phyloP scores from a whole-genome alignment of 2,329 filamentous ascomycete species.

The Penicillium nordicum region DNA sequence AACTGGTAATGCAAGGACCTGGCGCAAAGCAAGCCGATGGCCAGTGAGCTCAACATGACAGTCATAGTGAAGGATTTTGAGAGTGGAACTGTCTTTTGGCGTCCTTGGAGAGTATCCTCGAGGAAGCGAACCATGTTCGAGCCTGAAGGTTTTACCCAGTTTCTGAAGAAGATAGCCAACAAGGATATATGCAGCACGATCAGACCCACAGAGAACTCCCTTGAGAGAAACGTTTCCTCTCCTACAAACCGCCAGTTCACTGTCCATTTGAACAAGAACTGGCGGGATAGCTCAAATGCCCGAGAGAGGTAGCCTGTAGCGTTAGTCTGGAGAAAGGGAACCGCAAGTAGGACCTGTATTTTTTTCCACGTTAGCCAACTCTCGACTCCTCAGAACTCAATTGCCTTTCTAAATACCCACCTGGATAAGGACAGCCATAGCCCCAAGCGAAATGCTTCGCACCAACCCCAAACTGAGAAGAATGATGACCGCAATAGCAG shows the following conservation, averaged over 20 bases:
- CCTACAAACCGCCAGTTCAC: slow-evolving; percentile 98
- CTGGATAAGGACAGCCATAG: slow-evolving; percentile 75
- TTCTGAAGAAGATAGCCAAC: slow-evolving; percentile 63
- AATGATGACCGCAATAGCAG: slow-evolving; percentile 73
- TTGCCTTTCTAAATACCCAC: slow-evolving; percentile 43
- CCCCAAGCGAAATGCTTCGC: slow-evolving; percentile 63
- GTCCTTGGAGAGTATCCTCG: slow-evolving; percentile 51
- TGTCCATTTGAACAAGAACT: slow-evolving; percentile 97
- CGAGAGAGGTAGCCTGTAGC: slow-evolving; percentile 69
- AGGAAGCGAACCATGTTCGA: slow-evolving; percentile 57
- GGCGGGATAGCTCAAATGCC: slow-evolving; percentile 85
- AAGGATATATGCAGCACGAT: slow-evolving; percentile 63
- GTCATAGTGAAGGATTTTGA: slow-evolving; percentile 73
- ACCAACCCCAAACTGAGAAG: slow-evolving; percentile 68
- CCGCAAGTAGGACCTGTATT: slow-evolving; percentile 51
- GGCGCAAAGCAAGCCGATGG: slow-evolving; percentile 79
- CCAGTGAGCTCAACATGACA: slow-evolving; percentile 70
- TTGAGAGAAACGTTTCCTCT: slow-evolving; percentile 73
- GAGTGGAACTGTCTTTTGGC: slow-evolving; percentile 55
- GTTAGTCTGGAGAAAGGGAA: slow-evolving; percentile 66
- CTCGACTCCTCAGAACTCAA: background rate
- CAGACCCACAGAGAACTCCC: slow-evolving; percentile 64
- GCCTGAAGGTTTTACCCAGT: slow-evolving; percentile 69
- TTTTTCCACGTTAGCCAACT: background rate
- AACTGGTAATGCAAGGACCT: slow-evolving; percentile 93